Conservation (phyloP, 352 stramenopile species). For the Lagenidium giganteum region DNA sequence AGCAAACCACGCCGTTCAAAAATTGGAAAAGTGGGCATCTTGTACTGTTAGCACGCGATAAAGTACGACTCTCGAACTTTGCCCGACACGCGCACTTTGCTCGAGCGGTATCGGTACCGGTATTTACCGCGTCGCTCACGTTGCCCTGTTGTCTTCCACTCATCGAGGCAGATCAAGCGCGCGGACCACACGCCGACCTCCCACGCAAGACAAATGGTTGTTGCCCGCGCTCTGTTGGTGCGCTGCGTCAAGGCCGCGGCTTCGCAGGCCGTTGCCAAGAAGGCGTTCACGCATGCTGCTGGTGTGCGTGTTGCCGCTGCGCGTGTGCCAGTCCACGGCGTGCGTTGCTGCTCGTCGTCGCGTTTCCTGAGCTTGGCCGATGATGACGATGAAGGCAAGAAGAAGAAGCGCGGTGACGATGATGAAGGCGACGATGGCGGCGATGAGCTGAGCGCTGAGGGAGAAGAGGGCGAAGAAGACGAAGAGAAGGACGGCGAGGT, state of each 20-base stretch:
- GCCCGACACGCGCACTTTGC: no score
- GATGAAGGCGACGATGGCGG: conserved; percentile 8
- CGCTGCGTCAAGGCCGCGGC: conserved; percentile 4
- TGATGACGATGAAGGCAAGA: conserved; percentile 29
- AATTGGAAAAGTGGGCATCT: no score
- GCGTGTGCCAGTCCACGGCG: no score
- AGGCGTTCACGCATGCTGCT: not conserved
- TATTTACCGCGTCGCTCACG: no score
- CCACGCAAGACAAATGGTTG: no score
- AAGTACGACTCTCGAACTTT: no score
- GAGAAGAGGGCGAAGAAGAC: conserved; percentile 13
- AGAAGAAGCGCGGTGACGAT: conserved; percentile 6
- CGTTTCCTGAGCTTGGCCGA: conserved; percentile 55
- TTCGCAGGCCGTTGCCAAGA: conserved; percentile 6
- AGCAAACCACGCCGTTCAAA: no score
- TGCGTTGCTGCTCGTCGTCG: conserved; percentile 29
- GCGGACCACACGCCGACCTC: no score
- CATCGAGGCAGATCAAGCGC: no score
- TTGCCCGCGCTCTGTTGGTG: conserved; percentile 20
- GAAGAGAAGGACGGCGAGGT: conserved; percentile 45
- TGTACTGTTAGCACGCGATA: no score
- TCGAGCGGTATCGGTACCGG: no score
- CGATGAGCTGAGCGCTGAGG: conserved; percentile 13
- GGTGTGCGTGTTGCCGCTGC: not conserved
- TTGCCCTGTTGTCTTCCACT: no score